Evolutionary conservation across 192 early-diverging fungal genomes (phyloP).

Genomic region (Umbelopsis isabellina): DNA sequence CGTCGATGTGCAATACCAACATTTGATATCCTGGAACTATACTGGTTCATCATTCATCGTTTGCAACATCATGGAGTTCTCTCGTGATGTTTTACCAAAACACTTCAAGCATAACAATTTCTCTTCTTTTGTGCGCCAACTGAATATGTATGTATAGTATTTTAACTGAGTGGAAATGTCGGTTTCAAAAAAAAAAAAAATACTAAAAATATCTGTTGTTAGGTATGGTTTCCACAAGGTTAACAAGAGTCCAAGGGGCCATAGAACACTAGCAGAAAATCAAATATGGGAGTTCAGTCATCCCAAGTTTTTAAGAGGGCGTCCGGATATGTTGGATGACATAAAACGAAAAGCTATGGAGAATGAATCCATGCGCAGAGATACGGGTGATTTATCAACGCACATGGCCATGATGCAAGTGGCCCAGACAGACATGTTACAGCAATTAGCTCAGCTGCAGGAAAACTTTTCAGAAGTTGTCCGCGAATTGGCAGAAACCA

Average conservation of each 20-base stretch:
- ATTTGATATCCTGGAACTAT: conserved; percentile 90
- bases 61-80: conserved; percentile 89
- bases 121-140: conserved; percentile 85
- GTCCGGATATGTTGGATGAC: conserved; percentile 81
- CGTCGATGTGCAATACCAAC: conserved; percentile 81
- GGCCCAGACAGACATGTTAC: conserved; percentile 70
- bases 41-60: conserved; percentile 89
- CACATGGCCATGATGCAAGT: conserved; percentile 81
- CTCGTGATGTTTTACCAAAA: conserved; percentile 86
- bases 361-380: conserved; percentile 69
- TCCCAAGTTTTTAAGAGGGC: conserved; percentile 76
- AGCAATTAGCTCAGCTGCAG: conserved; percentile 73
- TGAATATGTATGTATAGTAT: conserved; percentile 68
- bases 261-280: conserved; percentile 84
- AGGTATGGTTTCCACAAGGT: conserved; percentile 91
- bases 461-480: conserved; percentile 72
- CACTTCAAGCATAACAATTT: conserved; percentile 96
- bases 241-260: conserved; percentile 86
- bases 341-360: conserved; percentile 94
- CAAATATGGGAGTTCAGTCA: conserved; percentile 94
- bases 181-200: not conserved
- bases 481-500: conserved; percentile 72
- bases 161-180: not conserved
- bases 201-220: not conserved
- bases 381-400: conserved; percentile 72